Base-by-base conservation (phyloP, 1,284 basidiomycete genomes). In the Moniliophthora roreri region DNA sequence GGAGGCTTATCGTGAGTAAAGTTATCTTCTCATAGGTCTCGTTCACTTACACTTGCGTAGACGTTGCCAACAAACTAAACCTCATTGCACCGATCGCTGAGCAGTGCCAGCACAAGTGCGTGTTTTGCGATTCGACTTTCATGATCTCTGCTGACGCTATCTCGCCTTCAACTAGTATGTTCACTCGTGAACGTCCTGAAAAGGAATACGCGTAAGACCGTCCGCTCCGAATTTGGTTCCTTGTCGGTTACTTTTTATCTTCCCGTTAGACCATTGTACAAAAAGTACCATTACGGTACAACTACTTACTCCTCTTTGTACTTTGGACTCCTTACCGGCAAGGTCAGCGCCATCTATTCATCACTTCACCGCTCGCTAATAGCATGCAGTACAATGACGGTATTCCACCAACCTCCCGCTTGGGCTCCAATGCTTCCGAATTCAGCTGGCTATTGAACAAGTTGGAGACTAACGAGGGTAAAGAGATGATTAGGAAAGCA, bases 121-220 rank as follows among this genome's bases (percentile, higher is more conserved):
- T 61, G 28, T 32, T n/a, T n/a, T n/a, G 11, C 36, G 63, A 16
- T 13, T 41, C 39, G 50, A 16, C 37, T 18, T 23, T 41, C 24
- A 26, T 8, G 48, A 20, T 24, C 32, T 32, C 8, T 28, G 23
- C 3, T n/a, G 4, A 11, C 39, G 18, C 40, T 7, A 20, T 15
- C 41, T 13, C 46, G 9, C 13, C 47, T 48, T n/a, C 52, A 39
- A 9, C 16, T 60, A 85, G 81, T 67, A 81, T 88, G 78, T 78
- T 91, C 66, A 78, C 84, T 61, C 84, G 89, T 38, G 83, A 89
- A 60, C 81, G 87, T n/a, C 85, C 91, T 41, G 92, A 95, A 74
- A 81, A 82, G 60, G 91, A 93, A 75, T 93, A 91, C 67, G 78
- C 75, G 84, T 84, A 63, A 66, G 76, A n/a, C 66, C 57, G 42